Conservation (phyloP, 2,329 filamentous ascomycete species). For the Sarocladium strictum region DNA sequence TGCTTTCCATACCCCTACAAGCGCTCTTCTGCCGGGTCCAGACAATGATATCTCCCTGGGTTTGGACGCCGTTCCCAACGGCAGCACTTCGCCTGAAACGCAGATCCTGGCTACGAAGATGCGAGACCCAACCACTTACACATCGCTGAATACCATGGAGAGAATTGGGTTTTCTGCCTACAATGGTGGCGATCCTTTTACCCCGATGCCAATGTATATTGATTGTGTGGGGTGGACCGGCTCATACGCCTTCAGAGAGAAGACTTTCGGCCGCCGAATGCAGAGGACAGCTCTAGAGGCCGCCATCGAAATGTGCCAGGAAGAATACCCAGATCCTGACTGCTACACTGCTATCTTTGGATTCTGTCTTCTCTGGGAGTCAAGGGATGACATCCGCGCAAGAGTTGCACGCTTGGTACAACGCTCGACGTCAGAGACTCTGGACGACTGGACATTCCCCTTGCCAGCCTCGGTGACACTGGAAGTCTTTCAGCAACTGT, state of each 20-base stretch:
- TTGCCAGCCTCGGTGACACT: conserved; percentile 59
- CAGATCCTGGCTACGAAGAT: not conserved
- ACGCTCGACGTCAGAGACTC: conserved; percentile 29
- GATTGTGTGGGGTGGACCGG: conserved; percentile 26
- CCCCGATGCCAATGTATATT: conserved; percentile 4
- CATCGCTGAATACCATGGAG: not conserved
- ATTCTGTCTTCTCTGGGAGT: conserved; percentile 60
- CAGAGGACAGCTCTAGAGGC: conserved; percentile 61
- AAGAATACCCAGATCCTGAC: conserved; percentile 33
- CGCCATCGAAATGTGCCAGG: conserved; percentile 20
- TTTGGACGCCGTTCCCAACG: not conserved
- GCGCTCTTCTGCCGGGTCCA: not conserved
- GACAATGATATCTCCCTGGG: too few species aligned
- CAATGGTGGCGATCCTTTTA: not conserved
- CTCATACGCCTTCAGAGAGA: conserved; percentile 58
- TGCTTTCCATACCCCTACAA: not conserved
- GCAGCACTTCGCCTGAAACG: not conserved
- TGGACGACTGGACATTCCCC: conserved; percentile 55
- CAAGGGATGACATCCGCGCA: conserved; percentile 38
- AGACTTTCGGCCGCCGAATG: conserved; percentile 63
- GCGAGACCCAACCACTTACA: not conserved
- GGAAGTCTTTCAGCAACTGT: conserved; percentile 48
- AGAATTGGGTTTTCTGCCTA: not conserved
- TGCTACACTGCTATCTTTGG: conserved; percentile 57
- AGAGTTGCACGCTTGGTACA: conserved; percentile 30